phyloP scores from a whole-genome alignment of 1,139 yeast genomes.

The Magnusiomyces magnusii region DNA sequence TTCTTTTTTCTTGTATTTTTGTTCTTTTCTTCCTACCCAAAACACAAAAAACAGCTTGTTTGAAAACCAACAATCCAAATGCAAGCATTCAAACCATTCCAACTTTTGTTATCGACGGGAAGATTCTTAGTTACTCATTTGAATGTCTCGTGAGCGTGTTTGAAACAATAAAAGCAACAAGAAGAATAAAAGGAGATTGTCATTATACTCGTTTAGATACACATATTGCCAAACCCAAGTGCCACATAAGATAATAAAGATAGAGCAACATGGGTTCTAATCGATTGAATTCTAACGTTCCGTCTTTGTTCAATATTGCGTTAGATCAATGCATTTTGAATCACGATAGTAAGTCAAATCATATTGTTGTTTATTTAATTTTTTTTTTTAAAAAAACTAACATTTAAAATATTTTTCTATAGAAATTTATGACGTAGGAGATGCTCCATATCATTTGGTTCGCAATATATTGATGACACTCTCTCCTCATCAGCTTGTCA shows the following conservation, averaged over 20 bases:
- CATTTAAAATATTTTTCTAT: background rate
- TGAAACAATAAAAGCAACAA: no score
- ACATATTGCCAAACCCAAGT: background rate
- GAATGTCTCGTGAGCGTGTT: background rate
- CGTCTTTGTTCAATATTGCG: background rate
- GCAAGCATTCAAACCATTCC: background rate
- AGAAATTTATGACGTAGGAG: slow-evolving; percentile 4
- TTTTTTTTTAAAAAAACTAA: background rate
- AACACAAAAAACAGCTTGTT: background rate
- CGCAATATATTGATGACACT: background rate
- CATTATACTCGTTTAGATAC: background rate
- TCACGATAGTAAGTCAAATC: slow-evolving; percentile 1
- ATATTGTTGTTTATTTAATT: background rate
- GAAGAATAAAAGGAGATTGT: no score
- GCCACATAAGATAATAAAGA: background rate
- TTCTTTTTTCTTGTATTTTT: background rate
- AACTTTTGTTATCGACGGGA: background rate
- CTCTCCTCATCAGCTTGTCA: background rate
- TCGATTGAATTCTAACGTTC: slow-evolving; percentile 1
- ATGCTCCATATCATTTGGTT: background rate
- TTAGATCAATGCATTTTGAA: background rate
- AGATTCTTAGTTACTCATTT: background rate
- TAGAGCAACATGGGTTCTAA: background rate
- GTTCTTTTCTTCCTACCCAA: background rate
- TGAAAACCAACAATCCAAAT: background rate